These are phyloP conservation scores for Oxytropis ochrocephala DNA, from an alignment of 306 rosid genomes.

Conservation along the genomic window DNA sequence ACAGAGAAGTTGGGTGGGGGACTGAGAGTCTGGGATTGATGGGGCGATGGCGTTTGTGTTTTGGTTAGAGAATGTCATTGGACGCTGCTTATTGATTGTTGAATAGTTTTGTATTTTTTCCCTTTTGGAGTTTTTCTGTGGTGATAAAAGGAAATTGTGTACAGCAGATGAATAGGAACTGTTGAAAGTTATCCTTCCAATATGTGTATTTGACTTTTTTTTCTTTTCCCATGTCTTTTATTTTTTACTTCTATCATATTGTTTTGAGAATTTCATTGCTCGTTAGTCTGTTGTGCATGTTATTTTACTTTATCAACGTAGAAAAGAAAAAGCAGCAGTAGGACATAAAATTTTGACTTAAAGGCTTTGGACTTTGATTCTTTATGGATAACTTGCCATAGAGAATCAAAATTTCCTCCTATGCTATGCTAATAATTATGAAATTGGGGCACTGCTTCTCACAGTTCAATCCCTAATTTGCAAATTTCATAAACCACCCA, in stretches of 20 bases:
- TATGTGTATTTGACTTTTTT: background rate
- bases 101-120: background rate
- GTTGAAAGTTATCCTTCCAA: background rate
- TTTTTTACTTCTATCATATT: background rate
- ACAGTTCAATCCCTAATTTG: too few species aligned
- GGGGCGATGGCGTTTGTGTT: background rate
- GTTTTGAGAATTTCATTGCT: background rate
- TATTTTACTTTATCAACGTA: background rate
- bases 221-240: background rate
- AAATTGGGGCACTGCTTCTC: too few species aligned
- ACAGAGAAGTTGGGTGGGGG: background rate
- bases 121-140: background rate
- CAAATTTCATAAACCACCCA: background rate
- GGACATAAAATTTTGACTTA: background rate
- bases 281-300: background rate
- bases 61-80: background rate
- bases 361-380: background rate
- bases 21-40: background rate
- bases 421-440: too few species aligned
- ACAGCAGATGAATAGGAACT: background rate
- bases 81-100: background rate
- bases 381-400: background rate
- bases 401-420: too few species aligned
- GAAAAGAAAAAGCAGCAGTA: background rate
- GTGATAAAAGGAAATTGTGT: background rate